Conservation (phyloP, 495 filamentous ascomycete species). For the Penicillium mononematosum region DNA sequence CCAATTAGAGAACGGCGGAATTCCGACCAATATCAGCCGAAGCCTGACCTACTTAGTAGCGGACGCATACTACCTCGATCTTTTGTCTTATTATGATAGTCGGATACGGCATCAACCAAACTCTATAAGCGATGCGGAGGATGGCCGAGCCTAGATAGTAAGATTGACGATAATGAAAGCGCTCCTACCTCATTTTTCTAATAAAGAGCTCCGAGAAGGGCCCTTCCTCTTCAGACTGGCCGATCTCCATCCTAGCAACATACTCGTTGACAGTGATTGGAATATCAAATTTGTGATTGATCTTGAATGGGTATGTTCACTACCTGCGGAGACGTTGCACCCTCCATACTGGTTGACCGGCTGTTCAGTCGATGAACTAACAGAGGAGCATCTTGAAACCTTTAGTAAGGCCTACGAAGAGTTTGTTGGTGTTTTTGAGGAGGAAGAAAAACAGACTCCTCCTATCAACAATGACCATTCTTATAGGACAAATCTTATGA, state of each 20-base stretch:
- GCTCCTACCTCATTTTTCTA: neutral
- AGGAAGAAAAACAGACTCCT: conserved; percentile 9
- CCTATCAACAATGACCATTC: neutral
- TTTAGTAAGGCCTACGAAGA: conserved; percentile 3
- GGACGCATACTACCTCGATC: neutral
- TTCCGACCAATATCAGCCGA: neutral
- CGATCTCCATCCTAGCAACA: conserved; percentile 9
- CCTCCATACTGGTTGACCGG: conserved; percentile 31
- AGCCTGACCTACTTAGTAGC: neutral
- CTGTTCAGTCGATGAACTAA: conserved; percentile 22
- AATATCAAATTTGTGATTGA: conserved; percentile 30
- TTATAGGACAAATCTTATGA: conserved; percentile 21
- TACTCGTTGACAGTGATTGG: conserved; percentile 26
- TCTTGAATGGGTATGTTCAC: conserved; percentile 33
- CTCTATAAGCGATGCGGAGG: neutral
- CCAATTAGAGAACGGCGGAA: neutral
- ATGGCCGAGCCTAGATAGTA: neutral
- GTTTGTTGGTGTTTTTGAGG: conserved; percentile 10
- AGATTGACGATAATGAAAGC: neutral
- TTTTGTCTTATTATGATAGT: neutral
- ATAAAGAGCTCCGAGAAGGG: conserved; percentile 5
- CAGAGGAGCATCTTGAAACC: conserved; percentile 3
- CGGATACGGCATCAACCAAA: conserved; percentile 1
- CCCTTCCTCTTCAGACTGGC: too few relatives aligned
- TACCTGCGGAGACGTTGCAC: conserved; percentile 21